Evolutionary conservation across 371 early-diverging fungal species (phyloP), one percentile per base, ranked within the genome.

Genomic region (Polyrhizophydium stewartii): DNA sequence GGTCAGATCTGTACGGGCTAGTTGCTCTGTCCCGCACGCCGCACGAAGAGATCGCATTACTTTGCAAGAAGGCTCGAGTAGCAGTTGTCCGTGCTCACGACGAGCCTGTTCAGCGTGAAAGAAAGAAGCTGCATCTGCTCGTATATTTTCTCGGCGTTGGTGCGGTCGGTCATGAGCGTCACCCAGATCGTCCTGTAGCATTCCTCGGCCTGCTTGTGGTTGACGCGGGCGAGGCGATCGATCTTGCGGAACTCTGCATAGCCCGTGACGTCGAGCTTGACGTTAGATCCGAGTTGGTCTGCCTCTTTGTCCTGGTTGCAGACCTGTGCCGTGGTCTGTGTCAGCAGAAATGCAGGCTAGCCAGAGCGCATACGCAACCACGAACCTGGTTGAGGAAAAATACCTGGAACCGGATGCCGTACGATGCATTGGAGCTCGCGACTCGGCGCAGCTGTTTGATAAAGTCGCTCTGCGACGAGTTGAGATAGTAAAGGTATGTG

Each of bases 231-330:
- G 2, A 10, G 24, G 6, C 21, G 6, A 19, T 27, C 24, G 28
- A 28, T 50, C 19, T 50, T 50, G 28, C 28, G 50, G 31, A 50
- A 50, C 50, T 50, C 50, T 10, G 50, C 50, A 50, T 27, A 50
- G 50, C 50, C 5, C 25, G 50, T 50, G 10, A 50, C 50, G 28
- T 50, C 28, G 10, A 50, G 28, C 43, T 50, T 50, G 16, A 50
- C 27, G 25, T 28, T 28, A 5, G 50, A 50, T 2, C 50, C 50
- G 9, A 50, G 50, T 7, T 27, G 28, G 28, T 10, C 19, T 5
- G 24, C 19, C 19, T 45, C 45, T 19, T 19, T 5, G n/a, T 6
- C 6, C 19, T 45, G 45, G 19, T 45, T 45, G 45, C 45, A 45
- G 19, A 45, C 19, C 45, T 45, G 6, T 19, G 19, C n/a, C n/a